A percentile compares a stretch with the other conserved stretches of the same genome.
phyloP scores from a whole-genome alignment of 208 protist species.

The Naegleria fowleri region DNA sequence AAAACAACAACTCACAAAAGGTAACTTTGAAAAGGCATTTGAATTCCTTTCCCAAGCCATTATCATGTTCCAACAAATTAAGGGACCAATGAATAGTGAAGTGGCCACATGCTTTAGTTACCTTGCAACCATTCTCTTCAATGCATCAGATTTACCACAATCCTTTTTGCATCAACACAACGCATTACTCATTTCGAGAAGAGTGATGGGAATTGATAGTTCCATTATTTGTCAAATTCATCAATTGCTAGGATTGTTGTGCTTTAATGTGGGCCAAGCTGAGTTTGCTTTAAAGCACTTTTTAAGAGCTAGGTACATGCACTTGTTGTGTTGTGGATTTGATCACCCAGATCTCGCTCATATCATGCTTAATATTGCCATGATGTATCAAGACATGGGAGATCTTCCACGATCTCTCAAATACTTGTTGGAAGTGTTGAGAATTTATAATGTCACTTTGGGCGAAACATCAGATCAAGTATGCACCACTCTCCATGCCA shows the following conservation, averaged over 20 bases:
- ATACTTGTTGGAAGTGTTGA: background rate
- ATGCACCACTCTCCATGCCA: background rate
- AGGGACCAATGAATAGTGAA: conserved; percentile 27
- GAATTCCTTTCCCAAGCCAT: conserved; percentile 2
- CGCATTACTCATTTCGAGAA: background rate
- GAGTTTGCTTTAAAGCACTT: conserved; percentile 20
- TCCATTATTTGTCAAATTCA: background rate
- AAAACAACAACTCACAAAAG: conserved; percentile 39
- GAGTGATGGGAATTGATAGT: background rate
- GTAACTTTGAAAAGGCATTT: conserved; percentile 35
- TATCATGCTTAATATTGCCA: background rate
- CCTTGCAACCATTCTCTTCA: background rate
- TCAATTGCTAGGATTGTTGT: conserved; percentile 10
- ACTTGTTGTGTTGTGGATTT: background rate
- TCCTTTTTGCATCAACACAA: conserved; percentile 13
- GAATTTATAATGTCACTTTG: background rate
- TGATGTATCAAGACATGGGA: conserved; percentile 25
- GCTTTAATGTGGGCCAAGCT: background rate
- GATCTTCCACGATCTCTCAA: background rate
- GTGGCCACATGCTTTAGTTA: conserved; percentile 5
- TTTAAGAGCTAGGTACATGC: conserved; percentile 15
- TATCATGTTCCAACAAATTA: conserved; percentile 25
- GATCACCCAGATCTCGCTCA: conserved; percentile 10
- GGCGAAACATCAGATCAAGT: background rate
- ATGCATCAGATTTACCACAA: background rate